phyloP scores from a whole-genome alignment of 2,329 filamentous ascomycete species.

The Pseudogymnoascus sp. region DNA sequence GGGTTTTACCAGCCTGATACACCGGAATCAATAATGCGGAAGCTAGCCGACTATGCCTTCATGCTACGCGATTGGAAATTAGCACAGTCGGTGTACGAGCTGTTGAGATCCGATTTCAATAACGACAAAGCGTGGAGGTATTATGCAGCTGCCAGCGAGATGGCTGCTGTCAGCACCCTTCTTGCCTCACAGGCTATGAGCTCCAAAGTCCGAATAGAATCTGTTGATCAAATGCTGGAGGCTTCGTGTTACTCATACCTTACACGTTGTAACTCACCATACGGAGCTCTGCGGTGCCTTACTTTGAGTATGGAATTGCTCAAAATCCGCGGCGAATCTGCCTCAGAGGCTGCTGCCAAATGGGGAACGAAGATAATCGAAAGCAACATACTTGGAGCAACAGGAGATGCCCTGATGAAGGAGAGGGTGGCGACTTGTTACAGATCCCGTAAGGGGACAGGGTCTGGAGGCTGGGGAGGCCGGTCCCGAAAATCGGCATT shows the following conservation, averaged over 20 bases:
- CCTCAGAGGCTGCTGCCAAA: conserved; percentile 75
- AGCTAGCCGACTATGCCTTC: conserved; percentile 88
- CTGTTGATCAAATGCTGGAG: conserved; percentile 79
- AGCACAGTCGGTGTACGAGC: conserved; percentile 82
- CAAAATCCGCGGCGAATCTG: conserved; percentile 67
- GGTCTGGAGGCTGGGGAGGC: conserved; percentile 58
- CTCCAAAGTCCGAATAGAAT: conserved; percentile 70
- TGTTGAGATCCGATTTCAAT: conserved; percentile 78
- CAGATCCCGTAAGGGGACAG: conserved; percentile 59
- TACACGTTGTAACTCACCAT: conserved; percentile 70
- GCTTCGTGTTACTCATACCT: conserved; percentile 88
- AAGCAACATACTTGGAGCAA: conserved; percentile 59
- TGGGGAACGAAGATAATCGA: conserved; percentile 80
- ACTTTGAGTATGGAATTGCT: conserved; percentile 73
- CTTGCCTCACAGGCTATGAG: conserved; percentile 64
- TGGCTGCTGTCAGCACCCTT: conserved; percentile 79
- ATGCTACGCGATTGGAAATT: conserved; percentile 97
- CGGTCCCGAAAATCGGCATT: conserved; percentile 78
- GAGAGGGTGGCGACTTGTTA: conserved; percentile 84
- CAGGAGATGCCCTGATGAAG: conserved; percentile 74
- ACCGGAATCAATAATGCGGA: conserved; percentile 84
- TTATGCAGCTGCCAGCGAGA: conserved; percentile 88
- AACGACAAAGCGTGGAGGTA: conserved; percentile 97
- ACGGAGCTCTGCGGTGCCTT: conserved; percentile 71
- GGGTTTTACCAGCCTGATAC: conserved; percentile 80